These are phyloP conservation scores for Aspergillus avenaceus DNA, from an alignment of 495 filamentous ascomycete species.

Conservation along the genomic window DNA sequence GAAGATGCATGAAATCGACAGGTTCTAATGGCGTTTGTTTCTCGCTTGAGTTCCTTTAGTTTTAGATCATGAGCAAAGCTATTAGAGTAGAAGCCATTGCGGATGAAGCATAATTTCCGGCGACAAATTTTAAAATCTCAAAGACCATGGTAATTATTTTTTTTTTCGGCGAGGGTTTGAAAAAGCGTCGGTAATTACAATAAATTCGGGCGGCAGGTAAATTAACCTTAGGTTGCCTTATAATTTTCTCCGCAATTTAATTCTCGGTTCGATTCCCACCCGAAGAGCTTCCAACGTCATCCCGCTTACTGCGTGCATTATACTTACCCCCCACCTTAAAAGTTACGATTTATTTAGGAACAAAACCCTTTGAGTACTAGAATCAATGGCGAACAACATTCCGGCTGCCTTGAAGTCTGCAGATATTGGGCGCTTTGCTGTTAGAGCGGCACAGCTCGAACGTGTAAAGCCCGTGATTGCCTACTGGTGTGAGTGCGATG, in stretches of 20 bases:
- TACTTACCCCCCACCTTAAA: neutral
- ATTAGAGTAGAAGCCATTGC: no score
- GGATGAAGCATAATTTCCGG: no score
- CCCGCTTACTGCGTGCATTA: conserved; percentile 6
- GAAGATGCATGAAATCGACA: conserved; percentile 28
- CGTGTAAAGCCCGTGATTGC: conserved; percentile 77
- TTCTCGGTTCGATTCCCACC: neutral
- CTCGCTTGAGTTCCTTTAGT: no score
- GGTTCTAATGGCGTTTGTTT: no score
- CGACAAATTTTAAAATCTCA: no score
- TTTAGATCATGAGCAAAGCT: no score
- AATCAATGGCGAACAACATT: conserved; percentile 64
- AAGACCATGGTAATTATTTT: no score
- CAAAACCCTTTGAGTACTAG: neutral
- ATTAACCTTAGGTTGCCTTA: neutral
- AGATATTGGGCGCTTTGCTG: conserved; percentile 74
- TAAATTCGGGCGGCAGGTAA: no score
- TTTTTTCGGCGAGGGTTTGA: no score
- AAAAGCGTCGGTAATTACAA: no score
- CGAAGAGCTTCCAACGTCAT: conserved; percentile 18
- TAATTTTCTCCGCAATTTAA: neutral
- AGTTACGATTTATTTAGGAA: neutral
- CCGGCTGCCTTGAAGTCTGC: conserved; percentile 71
- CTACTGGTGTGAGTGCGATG: conserved; percentile 78
- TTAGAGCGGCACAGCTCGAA: conserved; percentile 80